Base-by-base conservation (phyloP, 768 basidiomycete species). In the Baorangia bicolor region DNA sequence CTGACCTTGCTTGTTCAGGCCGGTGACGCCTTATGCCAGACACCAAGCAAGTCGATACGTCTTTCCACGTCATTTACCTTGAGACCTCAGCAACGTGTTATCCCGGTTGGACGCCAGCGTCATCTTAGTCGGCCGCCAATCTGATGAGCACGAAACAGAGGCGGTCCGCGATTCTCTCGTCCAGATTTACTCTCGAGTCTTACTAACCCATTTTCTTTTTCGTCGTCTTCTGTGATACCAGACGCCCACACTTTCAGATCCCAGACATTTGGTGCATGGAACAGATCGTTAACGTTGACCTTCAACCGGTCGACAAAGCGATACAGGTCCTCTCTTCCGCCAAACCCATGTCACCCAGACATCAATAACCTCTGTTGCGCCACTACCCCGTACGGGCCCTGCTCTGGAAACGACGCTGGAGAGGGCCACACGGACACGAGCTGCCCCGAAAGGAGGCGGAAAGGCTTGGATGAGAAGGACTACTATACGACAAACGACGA, bases 191-290 rank as follows among this genome's bases (percentile, higher is more conserved):
- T n/a, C n/a, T n/a, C n/a, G n/a, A n/a, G n/a, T n/a, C n/a, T n/a
- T n/a, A n/a, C n/a, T n/a, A n/a, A n/a, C n/a, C n/a, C n/a, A n/a
- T n/a, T n/a, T n/a, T n/a, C n/a, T n/a, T n/a, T n/a, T n/a, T n/a
- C n/a, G n/a, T n/a, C n/a, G n/a, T n/a, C n/a, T n/a, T n/a, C n/a
- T n/a, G n/a, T n/a, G n/a, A n/a, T n/a, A n/a, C n/a, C n/a, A n/a
- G n/a, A n/a, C n/a, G n/a, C n/a, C n/a, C n/a, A n/a, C n/a, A n/a
- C n/a, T n/a, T n/a, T 18, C 18, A 50, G 94, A 92, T 96, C 28
- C 78, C 96, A n/a, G 91, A 94, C 69, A 92, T 81, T 59, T 95
- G 94, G 92, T 76, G 92, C 38, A 86, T 78, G 56, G 92, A 94
- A 72, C 84, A 93, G 20, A 81, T 94, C n/a, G n/a, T n/a, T n/a